phyloP scores from a whole-genome alignment of 768 basidiomycete species.

The Crepidotus variabilis region DNA sequence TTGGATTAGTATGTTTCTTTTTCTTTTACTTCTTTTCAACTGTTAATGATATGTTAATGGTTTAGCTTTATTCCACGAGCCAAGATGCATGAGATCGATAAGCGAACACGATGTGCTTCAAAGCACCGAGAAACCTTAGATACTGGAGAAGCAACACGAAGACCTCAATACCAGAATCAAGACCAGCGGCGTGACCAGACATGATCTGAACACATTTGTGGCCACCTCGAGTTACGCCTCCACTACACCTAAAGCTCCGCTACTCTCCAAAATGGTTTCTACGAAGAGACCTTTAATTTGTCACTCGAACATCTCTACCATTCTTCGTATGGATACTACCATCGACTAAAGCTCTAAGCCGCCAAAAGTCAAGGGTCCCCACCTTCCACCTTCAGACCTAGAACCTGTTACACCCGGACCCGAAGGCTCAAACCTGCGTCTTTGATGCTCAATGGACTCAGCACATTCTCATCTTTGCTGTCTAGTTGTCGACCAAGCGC shows the following conservation, averaged over 20 bases:
- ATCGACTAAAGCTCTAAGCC: slow-evolving; percentile 68
- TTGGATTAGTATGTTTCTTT: too few relatives aligned
- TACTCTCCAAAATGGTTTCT: background rate
- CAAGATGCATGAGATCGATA: too few relatives aligned
- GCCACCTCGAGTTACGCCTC: background rate
- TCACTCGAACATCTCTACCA: slow-evolving; percentile 34
- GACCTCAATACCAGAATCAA: too few relatives aligned
- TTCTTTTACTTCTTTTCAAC: too few relatives aligned
- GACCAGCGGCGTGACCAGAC: too few relatives aligned
- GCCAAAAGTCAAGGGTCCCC: slow-evolving; percentile 38
- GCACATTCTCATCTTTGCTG: slow-evolving; percentile 62
- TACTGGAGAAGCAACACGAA: too few relatives aligned
- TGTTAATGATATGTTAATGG: too few relatives aligned
- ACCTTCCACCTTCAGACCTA: slow-evolving; percentile 44
- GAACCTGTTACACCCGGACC: slow-evolving; percentile 13
- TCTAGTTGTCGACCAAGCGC: slow-evolving; percentile 60
- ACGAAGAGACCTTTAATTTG: slow-evolving; percentile 49
- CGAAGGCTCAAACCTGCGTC: background rate
- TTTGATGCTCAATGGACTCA: slow-evolving; percentile 24
- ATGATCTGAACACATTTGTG: too few relatives aligned
- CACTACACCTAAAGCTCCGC: background rate
- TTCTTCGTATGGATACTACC: slow-evolving; percentile 47
- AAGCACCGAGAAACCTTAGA: too few relatives aligned
- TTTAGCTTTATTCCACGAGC: too few relatives aligned
- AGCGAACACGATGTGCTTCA: too few relatives aligned